Evolutionary conservation across 2,329 filamentous ascomycete species (phyloP), one percentile per base, ranked within the genome.

Genomic region (Phialocephala subalpina): DNA sequence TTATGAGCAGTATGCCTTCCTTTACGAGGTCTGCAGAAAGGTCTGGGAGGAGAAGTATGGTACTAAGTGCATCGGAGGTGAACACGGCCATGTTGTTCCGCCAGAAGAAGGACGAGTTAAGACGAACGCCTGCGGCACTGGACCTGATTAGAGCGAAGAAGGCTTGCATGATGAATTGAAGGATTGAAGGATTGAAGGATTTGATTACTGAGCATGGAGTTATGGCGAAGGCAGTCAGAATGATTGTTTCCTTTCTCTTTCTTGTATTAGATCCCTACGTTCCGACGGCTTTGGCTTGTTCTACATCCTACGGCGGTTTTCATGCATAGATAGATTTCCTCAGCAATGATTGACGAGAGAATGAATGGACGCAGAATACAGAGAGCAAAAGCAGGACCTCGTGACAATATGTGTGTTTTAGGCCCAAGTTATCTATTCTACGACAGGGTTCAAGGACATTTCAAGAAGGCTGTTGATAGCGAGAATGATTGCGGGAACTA

Each of bases 1-100:
- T 55, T 92, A 95, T 73, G 78, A 85, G 57, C 96, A 99, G 77
- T 96, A 92, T 74, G 80, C 87, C 42, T 97, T 98, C 77, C 87
- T 99, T 64, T 98, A 99, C 80, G 89, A 94, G 74, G 92, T 97
- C 1, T 78, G 97, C 73, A 86, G 88, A 60, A 91, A 93, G 76
- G 82, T 88, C 62, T 94, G 92, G 89, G 80, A 88, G 67, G 88
- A 92, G 38, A 89, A 84, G 74, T 88, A 91, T 62, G 60, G 27
- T 16, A 59, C 66, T 38, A 65, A 65, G n/a, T 73, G 70, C 65
- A 58, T 68, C 40, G 73, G 72, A 14, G 73, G 73, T 36, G 73
- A 74, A 20, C 68, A 74, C 52, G 66, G 60, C 25, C 73, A 73
- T 57, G 60, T 58, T 59, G 52, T 62, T 33, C 55, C 56, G 8